A percentile compares a stretch with the other conserved stretches of the same genome.
Evolutionary conservation across 208 protist species (phyloP).

Genomic region (Angomonas deanei): DNA sequence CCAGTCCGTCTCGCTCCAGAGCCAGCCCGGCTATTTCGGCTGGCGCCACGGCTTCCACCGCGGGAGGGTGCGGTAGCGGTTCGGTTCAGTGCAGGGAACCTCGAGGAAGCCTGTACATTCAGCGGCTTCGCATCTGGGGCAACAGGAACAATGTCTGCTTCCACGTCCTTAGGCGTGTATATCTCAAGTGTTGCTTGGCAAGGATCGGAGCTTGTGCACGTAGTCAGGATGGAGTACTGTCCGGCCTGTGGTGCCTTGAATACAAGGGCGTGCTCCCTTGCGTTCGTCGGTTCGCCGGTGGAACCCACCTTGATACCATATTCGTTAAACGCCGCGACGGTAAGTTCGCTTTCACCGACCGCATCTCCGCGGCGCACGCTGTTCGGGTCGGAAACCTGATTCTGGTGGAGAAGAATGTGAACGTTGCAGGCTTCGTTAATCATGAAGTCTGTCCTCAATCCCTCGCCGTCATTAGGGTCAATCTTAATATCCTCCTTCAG

Average conservation of each 20-base stretch:
- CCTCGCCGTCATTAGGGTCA: conserved; percentile 32
- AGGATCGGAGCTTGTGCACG: conserved; percentile 28
- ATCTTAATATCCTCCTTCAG: conserved; percentile 32
- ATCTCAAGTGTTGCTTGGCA: conserved; percentile 48
- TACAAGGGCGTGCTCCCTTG: conserved; percentile 74
- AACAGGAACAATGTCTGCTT: conserved; percentile 46
- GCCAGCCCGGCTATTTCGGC: conserved; percentile 24
- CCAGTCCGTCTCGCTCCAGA: conserved; percentile 31
- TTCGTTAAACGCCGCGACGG: conserved; percentile 57
- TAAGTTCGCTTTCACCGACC: conserved; percentile 51
- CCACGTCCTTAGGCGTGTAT: conserved; percentile 42
- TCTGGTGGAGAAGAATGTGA: conserved; percentile 75
- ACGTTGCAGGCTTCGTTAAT: conserved; percentile 53
- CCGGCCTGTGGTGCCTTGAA: conserved; percentile 43
- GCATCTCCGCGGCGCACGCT: conserved; percentile 35
- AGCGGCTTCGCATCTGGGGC: conserved; percentile 57
- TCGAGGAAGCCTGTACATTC: conserved; percentile 26
- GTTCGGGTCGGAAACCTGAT: conserved; percentile 32
- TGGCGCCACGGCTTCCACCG: conserved; percentile 24
- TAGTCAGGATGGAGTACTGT: conserved; percentile 52
- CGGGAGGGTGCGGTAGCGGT: conserved; percentile 51
- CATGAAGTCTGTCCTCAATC: conserved; percentile 52
- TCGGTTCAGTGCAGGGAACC: conserved; percentile 50
- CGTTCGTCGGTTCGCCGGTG: conserved; percentile 67
- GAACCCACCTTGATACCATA: conserved; percentile 41